These are phyloP conservation scores for Claviceps sp. DNA, from an alignment of 2,329 filamentous ascomycete species.

Conservation along the genomic window DNA sequence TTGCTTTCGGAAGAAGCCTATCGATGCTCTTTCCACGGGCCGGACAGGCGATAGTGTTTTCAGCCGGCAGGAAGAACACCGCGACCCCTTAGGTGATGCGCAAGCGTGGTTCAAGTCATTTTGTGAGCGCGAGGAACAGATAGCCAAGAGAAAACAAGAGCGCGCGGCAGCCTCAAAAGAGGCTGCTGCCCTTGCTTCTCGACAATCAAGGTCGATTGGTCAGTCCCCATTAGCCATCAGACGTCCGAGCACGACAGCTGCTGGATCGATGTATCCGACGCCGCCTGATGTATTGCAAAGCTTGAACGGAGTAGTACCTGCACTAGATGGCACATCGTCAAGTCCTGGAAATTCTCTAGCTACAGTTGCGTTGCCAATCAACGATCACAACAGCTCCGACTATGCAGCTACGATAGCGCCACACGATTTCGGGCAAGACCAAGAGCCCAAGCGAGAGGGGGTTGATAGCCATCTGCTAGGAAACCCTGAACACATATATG, in stretches of 20 bases:
- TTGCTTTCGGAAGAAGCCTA: conserved; percentile 36
- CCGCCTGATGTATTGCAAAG: conserved; percentile 53
- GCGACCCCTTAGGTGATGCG: conserved; percentile 35
- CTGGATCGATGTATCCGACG: conserved; percentile 54
- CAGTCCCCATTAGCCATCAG: conserved; percentile 39
- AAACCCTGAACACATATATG: conserved; percentile 49
- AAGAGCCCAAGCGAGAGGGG: conserved; percentile 32
- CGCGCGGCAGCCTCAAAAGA: conserved; percentile 31
- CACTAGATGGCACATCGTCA: conserved; percentile 40
- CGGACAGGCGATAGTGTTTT: conserved; percentile 25
- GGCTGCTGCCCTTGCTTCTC: conserved; percentile 27
- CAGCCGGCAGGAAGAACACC: conserved; percentile 25
- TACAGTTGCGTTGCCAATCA: conserved; percentile 17
- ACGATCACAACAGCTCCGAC: conserved; percentile 12
- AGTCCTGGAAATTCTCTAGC: conserved; percentile 37
- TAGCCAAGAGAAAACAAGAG: conserved; percentile 36
- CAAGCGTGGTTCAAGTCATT: conserved; percentile 33
- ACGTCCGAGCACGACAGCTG: conserved; percentile 31
- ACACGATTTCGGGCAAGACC: conserved; percentile 17
- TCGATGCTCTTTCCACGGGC: conserved; percentile 26
- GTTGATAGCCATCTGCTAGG: conserved; percentile 27
- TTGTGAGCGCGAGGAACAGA: conserved; percentile 32
- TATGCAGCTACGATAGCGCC: conserved; percentile 10
- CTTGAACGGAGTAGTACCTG: conserved; percentile 37
- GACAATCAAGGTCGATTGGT: conserved; percentile 29